A percentile compares a stretch with the other conserved stretches of the same genome.
Conservation (phyloP, 2,329 filamentous ascomycete species). For the Fusarium albidum region DNA sequence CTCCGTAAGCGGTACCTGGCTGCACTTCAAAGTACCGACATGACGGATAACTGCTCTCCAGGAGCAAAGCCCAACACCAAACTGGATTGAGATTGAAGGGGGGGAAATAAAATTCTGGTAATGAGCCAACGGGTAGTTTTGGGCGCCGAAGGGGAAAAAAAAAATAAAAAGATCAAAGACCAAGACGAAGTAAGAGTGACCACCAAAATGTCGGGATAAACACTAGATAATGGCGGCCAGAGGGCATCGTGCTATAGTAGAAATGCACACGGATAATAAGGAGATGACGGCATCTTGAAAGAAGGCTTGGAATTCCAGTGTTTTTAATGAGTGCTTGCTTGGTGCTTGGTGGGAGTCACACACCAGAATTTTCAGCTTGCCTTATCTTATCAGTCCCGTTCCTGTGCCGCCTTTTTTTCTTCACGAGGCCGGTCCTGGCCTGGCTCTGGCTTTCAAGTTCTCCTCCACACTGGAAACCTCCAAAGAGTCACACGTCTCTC, state of each 20-base stretch:
- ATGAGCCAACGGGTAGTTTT: background rate
- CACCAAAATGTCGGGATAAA: conserved; percentile 39
- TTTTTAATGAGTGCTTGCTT: no score
- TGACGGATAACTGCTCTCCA: no score
- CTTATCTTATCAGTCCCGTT: conserved; percentile 39
- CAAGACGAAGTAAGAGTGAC: conserved; percentile 11
- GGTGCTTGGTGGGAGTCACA: conserved; percentile 31
- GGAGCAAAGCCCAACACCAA: no score
- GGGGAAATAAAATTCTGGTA: background rate
- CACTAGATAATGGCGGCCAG: conserved; percentile 12
- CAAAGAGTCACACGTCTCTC: conserved; percentile 40
- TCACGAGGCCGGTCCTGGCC: conserved; percentile 18
- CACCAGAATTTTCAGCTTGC: conserved; percentile 36
- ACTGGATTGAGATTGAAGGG: no score
- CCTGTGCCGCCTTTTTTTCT: conserved; percentile 40
- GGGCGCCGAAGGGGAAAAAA: conserved; percentile 7
- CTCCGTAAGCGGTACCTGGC: no score
- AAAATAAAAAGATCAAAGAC: conserved; percentile 9
- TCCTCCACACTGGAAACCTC: conserved; percentile 27
- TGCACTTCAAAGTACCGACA: no score
- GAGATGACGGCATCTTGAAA: no score
- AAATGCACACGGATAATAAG: conserved; percentile 8
- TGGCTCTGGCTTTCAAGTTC: conserved; percentile 25
- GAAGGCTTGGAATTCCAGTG: no score
- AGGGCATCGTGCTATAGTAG: conserved; percentile 28